phyloP scores from a whole-genome alignment of 106 monocot species.

The Allium fistulosum region DNA sequence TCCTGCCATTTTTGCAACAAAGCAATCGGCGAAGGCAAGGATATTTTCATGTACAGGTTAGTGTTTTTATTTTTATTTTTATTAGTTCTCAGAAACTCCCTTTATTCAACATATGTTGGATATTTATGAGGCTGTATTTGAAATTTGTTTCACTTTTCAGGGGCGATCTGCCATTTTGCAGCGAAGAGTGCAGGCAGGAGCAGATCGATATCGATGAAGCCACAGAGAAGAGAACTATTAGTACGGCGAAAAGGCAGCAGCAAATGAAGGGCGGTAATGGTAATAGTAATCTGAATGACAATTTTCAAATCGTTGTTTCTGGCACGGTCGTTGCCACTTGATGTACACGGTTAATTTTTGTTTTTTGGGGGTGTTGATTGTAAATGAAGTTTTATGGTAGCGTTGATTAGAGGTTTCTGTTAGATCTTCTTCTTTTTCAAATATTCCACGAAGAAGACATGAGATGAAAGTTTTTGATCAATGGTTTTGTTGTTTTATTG shows the following conservation, averaged over 20 bases:
- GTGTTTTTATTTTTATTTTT: background rate
- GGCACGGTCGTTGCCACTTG: slow-evolving; percentile 4
- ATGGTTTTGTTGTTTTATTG: too few species aligned
- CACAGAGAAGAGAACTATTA: background rate
- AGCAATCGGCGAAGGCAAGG: slow-evolving; percentile 39
- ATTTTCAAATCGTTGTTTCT: background rate
- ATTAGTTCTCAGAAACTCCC: background rate
- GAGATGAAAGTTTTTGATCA: too few species aligned
- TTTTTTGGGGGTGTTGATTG: too few species aligned
- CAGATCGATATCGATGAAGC: slow-evolving; percentile 56
- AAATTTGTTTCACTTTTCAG: slow-evolving; percentile 10
- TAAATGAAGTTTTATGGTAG: too few species aligned
- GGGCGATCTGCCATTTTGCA: slow-evolving; percentile 49
- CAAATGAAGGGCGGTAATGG: background rate
- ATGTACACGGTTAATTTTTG: background rate
- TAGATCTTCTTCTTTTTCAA: too few species aligned
- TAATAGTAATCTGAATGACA: background rate
- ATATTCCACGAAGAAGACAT: too few species aligned
- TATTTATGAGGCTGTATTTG: background rate
- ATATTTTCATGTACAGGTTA: slow-evolving; percentile 93
- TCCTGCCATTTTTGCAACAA: slow-evolving; percentile 74
- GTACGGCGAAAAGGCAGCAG: slow-evolving; percentile 1
- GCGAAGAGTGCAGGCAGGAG: slow-evolving; percentile 44
- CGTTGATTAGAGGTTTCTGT: too few species aligned
- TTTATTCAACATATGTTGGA: background rate